Base-by-base conservation (phyloP, 495 filamentous ascomycete species). In the Tuber magnatum region DNA sequence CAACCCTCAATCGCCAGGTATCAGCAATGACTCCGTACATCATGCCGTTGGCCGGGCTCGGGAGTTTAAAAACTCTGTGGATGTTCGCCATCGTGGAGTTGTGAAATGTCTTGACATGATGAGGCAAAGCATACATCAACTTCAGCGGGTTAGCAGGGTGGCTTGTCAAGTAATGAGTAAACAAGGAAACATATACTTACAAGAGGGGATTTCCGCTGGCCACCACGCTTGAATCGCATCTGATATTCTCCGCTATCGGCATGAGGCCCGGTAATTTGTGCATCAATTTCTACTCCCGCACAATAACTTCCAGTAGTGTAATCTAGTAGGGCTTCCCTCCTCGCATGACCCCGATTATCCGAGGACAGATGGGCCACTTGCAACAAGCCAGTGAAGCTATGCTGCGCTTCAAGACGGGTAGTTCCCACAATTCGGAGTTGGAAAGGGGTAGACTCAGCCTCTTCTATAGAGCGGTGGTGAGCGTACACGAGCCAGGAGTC, bases 41-140 rank as follows among this genome's bases (percentile, higher is more conserved):
- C 41, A 75, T n/a, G 14, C 74, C 74, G 18, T 75, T 75, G 7
- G 71, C 65, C 0, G 74, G 70, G 3, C 56, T 65, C 28, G 56
- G 56, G 1, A 65, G 28, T 16, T 65, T 35, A 2, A 74, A 41
- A 20, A 68, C 71, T 28, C 61, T 61, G 41, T 74, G 42, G 71
- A 74, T 24, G 18, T 74, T 68, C 20, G 48, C 75, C 14, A 56
- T 16, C 3, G 75, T 76, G 20, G 75, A 39, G 41, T 8, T 24
- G 20, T 76, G 61, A 28, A 97, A 95, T 3, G 92, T 91, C 68
- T 89, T 84, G 39, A 92, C 81, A 75, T 97, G 94, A 83, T 98
- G 94, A n/a, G 94, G 92, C 75, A 97, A 84, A 65, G 94, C 93
- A 77, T 90, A 97, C 92, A 97, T 96, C 76, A 93, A 84, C 39